Evolutionary conservation across 2,329 filamentous ascomycete genomes (phyloP), one percentile per base, ranked within the genome.

Genomic region (Xylaria multiplex): DNA sequence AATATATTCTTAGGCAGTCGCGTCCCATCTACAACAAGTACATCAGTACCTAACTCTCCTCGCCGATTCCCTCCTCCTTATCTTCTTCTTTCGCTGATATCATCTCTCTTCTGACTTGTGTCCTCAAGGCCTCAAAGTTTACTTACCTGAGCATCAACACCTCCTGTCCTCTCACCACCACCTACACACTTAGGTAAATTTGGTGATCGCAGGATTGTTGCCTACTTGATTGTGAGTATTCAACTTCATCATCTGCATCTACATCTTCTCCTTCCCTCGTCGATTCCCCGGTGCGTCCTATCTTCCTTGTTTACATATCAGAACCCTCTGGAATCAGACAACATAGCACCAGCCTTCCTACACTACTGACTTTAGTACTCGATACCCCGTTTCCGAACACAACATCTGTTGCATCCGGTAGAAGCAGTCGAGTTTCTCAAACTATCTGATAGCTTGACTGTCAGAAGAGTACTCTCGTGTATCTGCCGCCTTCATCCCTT

Each of bases 1-100:
- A 45, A 24, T 14, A 45, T 37, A 22, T 50, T 27, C 14, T 27
- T 8, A 52, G 56, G 62, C 30, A 66, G 62, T 50, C 19, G 48
- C 37, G 13, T 40, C 37, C 11, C 53, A 13, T 37, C 40, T 45
- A 3, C 19, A 14, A 7, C 30, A 4, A 13, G 35, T 37, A 37
- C 5, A 37, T 8, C 7, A 8, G 8, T 37, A 37, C 5, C 32
- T 53, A 53, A 16, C 37, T 11, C 7, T 4, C 53, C 30, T 6
- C 30, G 9, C 27, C 7, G 8, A 3, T 16, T n/a, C 40, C 42
- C 43, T 60, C 35, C 42, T 19, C 30, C 30, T n/a, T 40, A 24
- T 14, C 3, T 16, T 24, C 49, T 56, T 30, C 22, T 45, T n/a
- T n/a, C 42, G 27, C 45, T 19, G 9, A 43, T 13, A 8, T 27